Base-by-base conservation (phyloP, 106 monocot genomes). In the Dendrobium nobile region DNA sequence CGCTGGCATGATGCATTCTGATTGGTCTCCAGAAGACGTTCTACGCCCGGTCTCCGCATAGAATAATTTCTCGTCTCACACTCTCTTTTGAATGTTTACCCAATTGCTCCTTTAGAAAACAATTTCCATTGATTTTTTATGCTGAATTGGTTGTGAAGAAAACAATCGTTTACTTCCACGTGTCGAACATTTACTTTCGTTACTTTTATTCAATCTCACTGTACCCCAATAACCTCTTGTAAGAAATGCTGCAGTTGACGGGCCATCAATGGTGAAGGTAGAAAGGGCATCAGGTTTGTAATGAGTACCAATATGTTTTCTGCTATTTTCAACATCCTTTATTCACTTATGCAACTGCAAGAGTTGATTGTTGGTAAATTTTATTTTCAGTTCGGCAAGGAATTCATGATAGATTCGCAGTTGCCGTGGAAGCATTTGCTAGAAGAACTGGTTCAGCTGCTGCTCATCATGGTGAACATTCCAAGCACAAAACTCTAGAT, bases 351-450 rank as follows among this genome's bases (percentile, higher is more conserved):
- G 5, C 5, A 22, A 37, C 4, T n/a, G 72, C 18, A 33, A 54
- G 59, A 2, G 27, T 37, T 58, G 59, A 44, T 48, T 56, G 51
- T 47, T 75, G 0, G 9, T 47, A 47, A 15, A 45, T 7, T 28
- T 45, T 41, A 27, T 54, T 81, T 74, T 43, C 59, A 85, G 79
- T 74, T 26, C 77, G 84, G 37, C 84, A 89, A 84, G 87, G 86
- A 42, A 80, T 87, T 54, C 82, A 80, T 27, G 87, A 89, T 61
- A 89, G 77, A 73, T 87, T 90, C 33, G 78, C 88, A 13, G 90
- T 86, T 67, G 90, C 87, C 67, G 89, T 87, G 61, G 93, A 93
- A 76, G 91, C 83, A 61, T 86, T 87, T 67, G 82, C 87, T 64
- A 89, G 87, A 82, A 91, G 91, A 78, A 89, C 89, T 59, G 81